Base-by-base conservation (phyloP, 2,329 filamentous ascomycete genomes). In the Graphilbum fragrans region DNA sequence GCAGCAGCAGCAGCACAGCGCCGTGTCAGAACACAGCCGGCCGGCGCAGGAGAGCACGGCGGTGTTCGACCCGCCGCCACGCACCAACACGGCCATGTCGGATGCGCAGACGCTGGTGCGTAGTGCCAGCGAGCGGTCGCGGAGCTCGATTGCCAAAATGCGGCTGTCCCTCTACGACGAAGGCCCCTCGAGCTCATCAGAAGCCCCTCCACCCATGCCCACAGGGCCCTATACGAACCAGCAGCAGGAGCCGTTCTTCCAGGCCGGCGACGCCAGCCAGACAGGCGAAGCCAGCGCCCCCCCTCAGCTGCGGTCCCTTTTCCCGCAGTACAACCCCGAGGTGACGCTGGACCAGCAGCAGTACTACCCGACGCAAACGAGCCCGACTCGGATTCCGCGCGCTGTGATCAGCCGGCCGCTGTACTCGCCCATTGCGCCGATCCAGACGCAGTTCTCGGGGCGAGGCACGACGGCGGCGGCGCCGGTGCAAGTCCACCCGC, bases 291-390 rank as follows among this genome's bases (percentile, higher is more conserved):
- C 22, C 21, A 11, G n/a, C 33, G n/a, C 39, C 41, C n/a, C 46
- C 36, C 66, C 23, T 6, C 62, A 70, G 0, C 69, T 83, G 51
- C 71, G 74, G 25, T 87, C 82, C 20, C 86, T 88, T 51, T 88
- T 88, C 51, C 83, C 83, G 8, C 69, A 72, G 23, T 87, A 86
- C 54, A 78, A 88, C 52, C 79, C 77, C 3, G 70, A 70, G 1
- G 55, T 85, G 20, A 67, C 81, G 5, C 68, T 86, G 3, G 67
- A 76, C 42, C 73, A 77, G 43, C 83, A 88, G 53, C 61, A 74
- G 37, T 87, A 88, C 59, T 81, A 72, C 38, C 81, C 82, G 3
- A 79, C 74, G 1, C 75, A 81, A 54, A 61, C 70, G 41, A 77
- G 72, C 45, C 78, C 81, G 12, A 72, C 72, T 1, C 69, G 74